Conservation (phyloP, 495 filamentous ascomycete genomes). For the Rhypophila decipiens region DNA sequence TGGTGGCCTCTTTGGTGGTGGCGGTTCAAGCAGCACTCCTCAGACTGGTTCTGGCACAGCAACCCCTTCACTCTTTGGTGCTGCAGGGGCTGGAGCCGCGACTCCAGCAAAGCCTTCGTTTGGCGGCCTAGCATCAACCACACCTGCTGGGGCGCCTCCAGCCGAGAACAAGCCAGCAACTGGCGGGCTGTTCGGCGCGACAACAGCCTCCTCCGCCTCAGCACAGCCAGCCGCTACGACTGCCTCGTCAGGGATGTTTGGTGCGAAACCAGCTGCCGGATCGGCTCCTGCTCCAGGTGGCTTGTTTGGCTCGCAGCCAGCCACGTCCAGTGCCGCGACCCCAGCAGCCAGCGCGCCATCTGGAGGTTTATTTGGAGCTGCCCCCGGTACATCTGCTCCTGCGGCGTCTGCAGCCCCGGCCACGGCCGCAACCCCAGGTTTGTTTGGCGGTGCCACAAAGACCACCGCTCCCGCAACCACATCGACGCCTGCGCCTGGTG, state of each 20-base stretch:
- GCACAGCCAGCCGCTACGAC: not conserved
- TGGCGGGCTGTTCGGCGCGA: conserved; percentile 1
- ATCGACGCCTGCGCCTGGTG: not conserved
- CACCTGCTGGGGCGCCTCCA: conserved; percentile 26
- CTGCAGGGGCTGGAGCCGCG: conserved; percentile 4
- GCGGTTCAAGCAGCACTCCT: conserved; percentile 1
- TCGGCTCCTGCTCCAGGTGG: not conserved
- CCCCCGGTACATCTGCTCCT: not conserved
- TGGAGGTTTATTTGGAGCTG: conserved; percentile 16
- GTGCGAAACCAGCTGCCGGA: conserved; percentile 15
- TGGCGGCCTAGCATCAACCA: conserved; percentile 21
- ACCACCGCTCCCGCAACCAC: conserved; percentile 7
- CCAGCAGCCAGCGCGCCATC: conserved; percentile 14
- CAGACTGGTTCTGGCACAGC: conserved; percentile 5
- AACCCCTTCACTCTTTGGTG: not conserved
- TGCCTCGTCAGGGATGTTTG: conserved; percentile 8
- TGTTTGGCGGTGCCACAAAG: not conserved
- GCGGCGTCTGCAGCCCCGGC: conserved; percentile 7
- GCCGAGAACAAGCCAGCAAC: conserved; percentile 16
- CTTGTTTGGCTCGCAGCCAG: conserved; percentile 7
- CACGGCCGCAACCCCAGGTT: not conserved
- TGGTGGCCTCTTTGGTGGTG: conserved; percentile 10
- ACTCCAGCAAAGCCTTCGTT: conserved; percentile 27
- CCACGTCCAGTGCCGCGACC: conserved; percentile 5
- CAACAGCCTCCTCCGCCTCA: conserved; percentile 6